Evolutionary conservation across 805 yeast genomes (phyloP), one percentile per base, ranked within the genome.

Genomic region (Cyberlindnera saturnus): DNA sequence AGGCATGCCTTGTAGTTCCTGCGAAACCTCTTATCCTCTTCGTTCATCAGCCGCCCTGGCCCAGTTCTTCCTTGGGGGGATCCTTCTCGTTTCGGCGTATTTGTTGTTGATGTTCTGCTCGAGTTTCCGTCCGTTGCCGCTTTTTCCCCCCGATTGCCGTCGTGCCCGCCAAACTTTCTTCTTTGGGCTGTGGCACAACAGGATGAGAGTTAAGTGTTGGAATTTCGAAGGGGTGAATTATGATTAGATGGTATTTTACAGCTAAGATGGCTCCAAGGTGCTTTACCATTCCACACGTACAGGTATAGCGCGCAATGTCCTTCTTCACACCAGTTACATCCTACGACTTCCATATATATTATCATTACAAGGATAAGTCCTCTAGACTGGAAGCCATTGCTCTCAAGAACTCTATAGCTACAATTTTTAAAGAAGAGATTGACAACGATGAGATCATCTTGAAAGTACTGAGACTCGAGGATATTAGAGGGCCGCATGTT

Each of bases 1-100:
- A 86, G 63, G 56, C 98, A 90, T 1, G 97, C 97, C 48, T 78
- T 74, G 60, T 86, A 90, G 44, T 59, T 64, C 9, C 51, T 40
- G 36, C 51, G 46, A 42, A 40, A 48, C 7, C 38, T 36, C 38
- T 45, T 53, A 6, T 42, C 53, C 14, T 44, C 51, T 3, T 46
- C 44, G 18, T 29, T 36, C 15, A 20, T 31, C 16, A 23, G 28
- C 34, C 40, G 13, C 19, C 26, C 11, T 23, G n/a, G 18, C 15
- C 23, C 28, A 23, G 28, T 8, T 7, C n/a, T 15, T 10, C 13
- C 26, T 16, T 33, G 5, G 36, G n/a, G 36, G 7, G 18, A 6
- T 19, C 14, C 17, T 6, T 3, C 13, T 9, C 9, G 5, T 15
- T 15, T 16, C 23, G 14, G 14, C 11, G 8, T 16, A 18, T 15